Evolutionary conservation across 805 yeast species (phyloP).

Genomic region (Candida coquimbonensis): DNA sequence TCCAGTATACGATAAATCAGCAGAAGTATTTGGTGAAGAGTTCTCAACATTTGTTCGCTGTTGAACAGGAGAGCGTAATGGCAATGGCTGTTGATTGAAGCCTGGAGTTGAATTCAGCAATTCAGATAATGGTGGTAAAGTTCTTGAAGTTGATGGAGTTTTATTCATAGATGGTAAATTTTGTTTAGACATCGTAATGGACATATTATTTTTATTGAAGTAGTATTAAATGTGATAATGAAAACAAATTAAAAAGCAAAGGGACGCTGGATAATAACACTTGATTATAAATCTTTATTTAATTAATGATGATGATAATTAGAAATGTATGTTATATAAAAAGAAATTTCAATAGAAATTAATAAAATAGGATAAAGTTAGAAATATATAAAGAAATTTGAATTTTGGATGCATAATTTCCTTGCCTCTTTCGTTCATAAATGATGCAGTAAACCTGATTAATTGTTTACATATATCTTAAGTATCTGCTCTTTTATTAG

Average conservation of each 20-base stretch:
- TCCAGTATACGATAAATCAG: too few relatives aligned
- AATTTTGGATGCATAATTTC: not conserved
- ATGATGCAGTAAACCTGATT: not conserved
- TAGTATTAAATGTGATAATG: too few relatives aligned
- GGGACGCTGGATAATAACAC: too few relatives aligned
- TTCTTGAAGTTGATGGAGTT: not conserved
- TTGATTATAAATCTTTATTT: too few relatives aligned
- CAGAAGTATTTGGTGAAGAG: not conserved
- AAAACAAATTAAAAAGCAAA: too few relatives aligned
- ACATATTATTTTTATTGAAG: not conserved
- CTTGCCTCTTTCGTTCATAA: not conserved
- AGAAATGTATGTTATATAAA: too few relatives aligned
- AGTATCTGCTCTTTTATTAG: not conserved
- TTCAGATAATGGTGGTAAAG: conserved; percentile 3
- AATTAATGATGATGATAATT: too few relatives aligned
- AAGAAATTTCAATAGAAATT: too few relatives aligned
- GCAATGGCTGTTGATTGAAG: not conserved
- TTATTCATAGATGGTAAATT: conserved; percentile 1
- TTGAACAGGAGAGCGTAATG: not conserved
- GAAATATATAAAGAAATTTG: not conserved
- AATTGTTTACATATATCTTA: conserved; percentile 7
- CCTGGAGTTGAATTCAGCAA: conserved; percentile 1
- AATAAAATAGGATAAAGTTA: not conserved
- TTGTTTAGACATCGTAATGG: conserved; percentile 5
- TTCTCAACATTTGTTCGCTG: not conserved